Percentiles rank a stretch among this genome's conserved stretches.
Evolutionary conservation across 1,284 basidiomycete genomes (phyloP).

Genomic region (Trametes polyzona): DNA sequence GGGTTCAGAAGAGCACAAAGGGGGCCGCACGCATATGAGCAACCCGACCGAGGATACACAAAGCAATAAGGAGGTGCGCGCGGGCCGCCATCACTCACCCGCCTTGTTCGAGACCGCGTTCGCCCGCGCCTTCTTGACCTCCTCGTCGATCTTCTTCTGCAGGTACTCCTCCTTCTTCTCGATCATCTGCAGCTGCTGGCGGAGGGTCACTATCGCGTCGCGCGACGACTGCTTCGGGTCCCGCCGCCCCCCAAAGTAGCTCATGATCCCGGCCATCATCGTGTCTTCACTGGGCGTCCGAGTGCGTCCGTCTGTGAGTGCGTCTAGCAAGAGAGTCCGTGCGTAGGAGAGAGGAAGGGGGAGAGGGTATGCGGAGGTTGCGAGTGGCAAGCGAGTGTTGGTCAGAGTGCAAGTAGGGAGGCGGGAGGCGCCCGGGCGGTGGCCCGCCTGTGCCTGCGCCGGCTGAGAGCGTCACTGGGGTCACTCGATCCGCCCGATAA

Average conservation of each 20-base stretch:
- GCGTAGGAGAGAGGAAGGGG: background rate
- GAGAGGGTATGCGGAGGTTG: background rate
- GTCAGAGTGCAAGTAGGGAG: conserved; percentile 22
- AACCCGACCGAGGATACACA: background rate
- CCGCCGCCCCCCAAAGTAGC: conserved; percentile 79
- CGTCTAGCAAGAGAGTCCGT: too few relatives aligned
- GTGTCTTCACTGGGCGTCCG: background rate
- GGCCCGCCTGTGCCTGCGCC: conserved; percentile 6
- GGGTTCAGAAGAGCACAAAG: background rate
- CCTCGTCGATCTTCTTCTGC: conserved; percentile 97
- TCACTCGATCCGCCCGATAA: conserved; percentile 40
- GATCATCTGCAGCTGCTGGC: conserved; percentile 92
- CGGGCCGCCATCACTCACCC: conserved; percentile 51
- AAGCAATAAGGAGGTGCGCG: too few relatives aligned
- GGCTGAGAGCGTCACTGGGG: conserved; percentile 18
- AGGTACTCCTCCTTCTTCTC: conserved; percentile 99
- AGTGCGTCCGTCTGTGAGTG: background rate
- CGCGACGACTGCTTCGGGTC: conserved; percentile 81
- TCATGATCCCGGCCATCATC: conserved; percentile 89
- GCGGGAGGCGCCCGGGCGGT: conserved; percentile 13
- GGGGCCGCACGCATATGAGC: conserved; percentile 4
- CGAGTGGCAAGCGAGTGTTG: conserved; percentile 17
- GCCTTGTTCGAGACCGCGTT: conserved; percentile 95
- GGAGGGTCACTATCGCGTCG: conserved; percentile 85
- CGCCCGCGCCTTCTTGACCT: conserved; percentile 88